Base-by-base conservation (phyloP, 75 land plant species). In the Adiantum capillusveneris region DNA sequence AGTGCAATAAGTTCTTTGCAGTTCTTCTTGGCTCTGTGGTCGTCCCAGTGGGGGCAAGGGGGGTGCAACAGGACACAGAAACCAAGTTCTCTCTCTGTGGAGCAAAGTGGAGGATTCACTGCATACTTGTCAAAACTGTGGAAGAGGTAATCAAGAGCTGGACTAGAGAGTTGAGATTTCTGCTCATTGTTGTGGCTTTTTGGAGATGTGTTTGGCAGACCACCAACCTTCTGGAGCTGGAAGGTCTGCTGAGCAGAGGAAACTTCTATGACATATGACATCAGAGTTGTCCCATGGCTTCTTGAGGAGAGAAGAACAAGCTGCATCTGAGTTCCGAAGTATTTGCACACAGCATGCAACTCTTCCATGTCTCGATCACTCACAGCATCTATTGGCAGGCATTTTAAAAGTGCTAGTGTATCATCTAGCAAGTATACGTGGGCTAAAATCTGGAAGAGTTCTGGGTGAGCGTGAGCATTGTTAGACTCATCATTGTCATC, bases 71-170 rank as follows among this genome's bases (percentile, higher is more conserved):
- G 29, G 3, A 53, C 25, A 53, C 55, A 25, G 3, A 53, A 6
- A 19, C 55, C 5, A 6, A 53, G 2, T 14, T 26, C 18, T 29
- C 25, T 60, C 1, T 1, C 1, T 26, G 0, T 11, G 0, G 51
- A 28, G 18, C 26, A 45, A 1, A 73, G 59, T 1, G 70, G 52
- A 31, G 75, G 75, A 34, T 57, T 73, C 7, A 27, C 25, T 36
- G 75, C 49, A 55, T 66, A 73, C 48, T 73, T 73, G 16, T 73
- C 65, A 61, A 60, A 73, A 14, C 56, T 37, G 25, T 73, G 70
- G 37, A 68, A 73, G n/a, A 73, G n/a, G 37, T 73, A 73, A 1
- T 65, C 70, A 51, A 73, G 45, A 18, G 50, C 70, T 0, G 49
- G 53, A 31, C 70, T 56, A 16, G 44, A 1, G 1, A 0, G 6